Conservation (phyloP, 495 filamentous ascomycete genomes). For the Neurospora sp. region DNA sequence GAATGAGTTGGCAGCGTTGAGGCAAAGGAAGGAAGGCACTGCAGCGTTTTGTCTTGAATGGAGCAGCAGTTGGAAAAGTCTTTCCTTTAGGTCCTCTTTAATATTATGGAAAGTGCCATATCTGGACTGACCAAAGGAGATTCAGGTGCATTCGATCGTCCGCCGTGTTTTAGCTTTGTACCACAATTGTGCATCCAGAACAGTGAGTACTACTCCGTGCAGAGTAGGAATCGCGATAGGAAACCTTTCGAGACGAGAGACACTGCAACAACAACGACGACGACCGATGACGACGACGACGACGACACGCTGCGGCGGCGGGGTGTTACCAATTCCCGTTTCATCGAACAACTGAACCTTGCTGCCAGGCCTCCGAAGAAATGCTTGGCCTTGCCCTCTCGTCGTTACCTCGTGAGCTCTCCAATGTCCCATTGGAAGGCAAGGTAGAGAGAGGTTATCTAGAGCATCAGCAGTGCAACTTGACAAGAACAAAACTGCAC, state of each 20-base stretch:
- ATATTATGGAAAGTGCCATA: neutral
- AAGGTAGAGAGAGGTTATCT: neutral
- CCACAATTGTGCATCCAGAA: neutral
- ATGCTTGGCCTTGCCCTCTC: neutral
- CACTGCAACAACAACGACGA: neutral
- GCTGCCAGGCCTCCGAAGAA: neutral
- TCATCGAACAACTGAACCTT: neutral
- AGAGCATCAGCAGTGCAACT: neutral
- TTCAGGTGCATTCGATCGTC: neutral
- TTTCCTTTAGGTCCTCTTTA: neutral
- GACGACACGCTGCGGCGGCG: neutral
- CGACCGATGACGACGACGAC: neutral
- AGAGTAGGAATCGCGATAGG: neutral
- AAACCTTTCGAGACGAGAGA: neutral
- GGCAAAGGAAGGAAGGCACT: neutral
- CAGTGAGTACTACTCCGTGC: neutral
- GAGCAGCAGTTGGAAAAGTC: neutral
- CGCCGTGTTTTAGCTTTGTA: neutral
- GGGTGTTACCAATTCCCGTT: neutral
- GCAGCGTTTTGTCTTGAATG: neutral
- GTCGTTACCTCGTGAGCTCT: neutral
- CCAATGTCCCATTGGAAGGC: neutral
- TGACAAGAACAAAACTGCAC: neutral
- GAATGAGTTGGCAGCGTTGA: neutral
- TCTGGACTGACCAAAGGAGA: neutral